These are phyloP conservation scores for Sedum album DNA, from an alignment of 164 flowering plant species.

Conservation along the genomic window DNA sequence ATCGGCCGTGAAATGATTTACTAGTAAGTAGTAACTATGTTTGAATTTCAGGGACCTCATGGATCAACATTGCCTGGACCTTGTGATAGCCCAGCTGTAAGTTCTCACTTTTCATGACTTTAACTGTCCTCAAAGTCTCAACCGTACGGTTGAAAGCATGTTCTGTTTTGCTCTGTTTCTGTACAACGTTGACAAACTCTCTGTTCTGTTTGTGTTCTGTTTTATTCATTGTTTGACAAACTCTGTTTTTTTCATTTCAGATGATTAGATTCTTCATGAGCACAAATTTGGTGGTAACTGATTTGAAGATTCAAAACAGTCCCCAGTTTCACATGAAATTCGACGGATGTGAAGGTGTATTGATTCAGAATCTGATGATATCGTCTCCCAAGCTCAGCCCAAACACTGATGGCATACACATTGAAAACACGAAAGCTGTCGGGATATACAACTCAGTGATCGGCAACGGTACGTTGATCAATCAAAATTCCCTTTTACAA, in stretches of 20 bases:
- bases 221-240: too few species aligned
- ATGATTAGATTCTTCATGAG: too few species aligned
- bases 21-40: not conserved
- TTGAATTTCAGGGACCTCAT: conserved; percentile 63
- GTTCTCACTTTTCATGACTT: too few species aligned
- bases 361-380: conserved; percentile 43
- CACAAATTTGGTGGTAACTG: conserved; percentile 37
- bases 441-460: conserved; percentile 54
- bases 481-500: not conserved
- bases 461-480: conserved; percentile 31
- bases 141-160: not conserved
- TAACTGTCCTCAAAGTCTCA: too few species aligned
- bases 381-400: too few species aligned
- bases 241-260: too few species aligned
- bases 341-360: too few species aligned
- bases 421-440: too few species aligned
- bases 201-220: not conserved
- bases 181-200: not conserved
- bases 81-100: too few species aligned
- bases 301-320: conserved; percentile 51
- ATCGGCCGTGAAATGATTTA: not conserved
- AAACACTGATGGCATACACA: too few species aligned
- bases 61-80: conserved; percentile 72
- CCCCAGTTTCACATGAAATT: conserved; percentile 66
- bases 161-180: not conserved